phyloP scores from a whole-genome alignment of 164 flowering plant genomes.

The Tinospora cordifolia region DNA sequence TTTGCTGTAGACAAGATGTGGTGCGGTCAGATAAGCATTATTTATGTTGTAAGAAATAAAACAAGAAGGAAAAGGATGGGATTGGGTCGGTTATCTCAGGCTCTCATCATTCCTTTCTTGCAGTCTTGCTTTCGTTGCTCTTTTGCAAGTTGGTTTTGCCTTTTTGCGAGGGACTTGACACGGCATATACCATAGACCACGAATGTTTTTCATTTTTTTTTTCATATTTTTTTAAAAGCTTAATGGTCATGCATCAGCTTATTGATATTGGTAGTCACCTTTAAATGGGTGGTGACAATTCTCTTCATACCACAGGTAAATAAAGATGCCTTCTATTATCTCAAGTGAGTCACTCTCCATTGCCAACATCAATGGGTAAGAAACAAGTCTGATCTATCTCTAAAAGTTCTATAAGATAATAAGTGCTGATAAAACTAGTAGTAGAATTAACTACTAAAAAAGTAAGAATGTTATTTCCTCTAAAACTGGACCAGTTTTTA shows the following conservation, averaged over 20 bases:
- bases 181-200: not conserved
- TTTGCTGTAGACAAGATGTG: not conserved
- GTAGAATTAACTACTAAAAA: too few species aligned
- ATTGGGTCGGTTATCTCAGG: not conserved
- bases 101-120: not conserved
- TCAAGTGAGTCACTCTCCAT: too few species aligned
- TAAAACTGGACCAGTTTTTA: too few species aligned
- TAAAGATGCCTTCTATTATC: not conserved
- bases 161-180: not conserved
- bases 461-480: too few species aligned
- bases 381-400: too few species aligned
- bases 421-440: too few species aligned
- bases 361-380: too few species aligned
- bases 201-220: not conserved
- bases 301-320: not conserved
- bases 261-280: not conserved
- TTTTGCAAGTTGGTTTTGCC: not conserved
- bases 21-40: not conserved
- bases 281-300: not conserved
- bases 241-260: not conserved
- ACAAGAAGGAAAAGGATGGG: not conserved
- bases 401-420: too few species aligned
- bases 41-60: not conserved
- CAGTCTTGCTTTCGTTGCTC: slow-evolving; percentile 1
- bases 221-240: too few species aligned